A percentile compares a stretch with the other conserved stretches of the same genome.
phyloP scores from a whole-genome alignment of 1,139 yeast species.

The Debaryomyces sp. region DNA sequence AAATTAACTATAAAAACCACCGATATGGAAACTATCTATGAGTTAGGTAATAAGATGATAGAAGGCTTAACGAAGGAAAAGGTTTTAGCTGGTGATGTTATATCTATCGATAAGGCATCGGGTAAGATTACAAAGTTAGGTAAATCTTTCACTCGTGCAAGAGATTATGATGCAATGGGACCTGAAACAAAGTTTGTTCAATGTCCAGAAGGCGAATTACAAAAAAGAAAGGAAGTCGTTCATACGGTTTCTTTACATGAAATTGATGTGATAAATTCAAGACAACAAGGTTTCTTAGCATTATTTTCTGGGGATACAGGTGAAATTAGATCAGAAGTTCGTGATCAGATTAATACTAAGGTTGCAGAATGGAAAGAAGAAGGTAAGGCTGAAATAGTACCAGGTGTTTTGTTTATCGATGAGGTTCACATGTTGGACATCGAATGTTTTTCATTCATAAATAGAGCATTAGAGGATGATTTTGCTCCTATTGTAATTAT shows the following conservation, averaged over 20 bases:
- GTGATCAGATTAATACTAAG: conserved; percentile 95
- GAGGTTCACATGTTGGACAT: conserved; percentile 99
- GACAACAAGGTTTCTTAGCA: conserved; percentile 97
- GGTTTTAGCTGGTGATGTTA: conserved; percentile 96
- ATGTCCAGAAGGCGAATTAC: conserved; percentile 98
- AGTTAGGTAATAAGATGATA: conserved; percentile 95
- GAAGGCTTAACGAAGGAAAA: conserved; percentile 94
- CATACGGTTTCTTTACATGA: conserved; percentile 97
- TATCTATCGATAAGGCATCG: conserved; percentile 92
- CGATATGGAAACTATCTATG: conserved; percentile 98
- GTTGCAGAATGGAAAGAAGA: conserved; percentile 99
- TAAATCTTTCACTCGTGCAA: conserved; percentile 90
- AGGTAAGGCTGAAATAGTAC: conserved; percentile 97
- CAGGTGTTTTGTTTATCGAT: conserved; percentile 98
- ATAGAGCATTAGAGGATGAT: conserved; percentile 95
- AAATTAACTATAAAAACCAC: conserved; percentile 96
- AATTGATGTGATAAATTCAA: conserved; percentile 95
- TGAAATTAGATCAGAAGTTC: conserved; percentile 91
- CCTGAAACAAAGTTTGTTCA: conserved; percentile 97
- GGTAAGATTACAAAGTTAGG: conserved; percentile 95
- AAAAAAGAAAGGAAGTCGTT: conserved; percentile 90
- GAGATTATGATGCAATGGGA: conserved; percentile 99
- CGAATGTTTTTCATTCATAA: conserved; percentile 93
- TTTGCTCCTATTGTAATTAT: conserved; percentile 96
- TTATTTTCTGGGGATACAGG: conserved; percentile 97